Evolutionary conservation across 1,139 yeast genomes (phyloP).

Genomic region (Debaryomyces fabryi): DNA sequence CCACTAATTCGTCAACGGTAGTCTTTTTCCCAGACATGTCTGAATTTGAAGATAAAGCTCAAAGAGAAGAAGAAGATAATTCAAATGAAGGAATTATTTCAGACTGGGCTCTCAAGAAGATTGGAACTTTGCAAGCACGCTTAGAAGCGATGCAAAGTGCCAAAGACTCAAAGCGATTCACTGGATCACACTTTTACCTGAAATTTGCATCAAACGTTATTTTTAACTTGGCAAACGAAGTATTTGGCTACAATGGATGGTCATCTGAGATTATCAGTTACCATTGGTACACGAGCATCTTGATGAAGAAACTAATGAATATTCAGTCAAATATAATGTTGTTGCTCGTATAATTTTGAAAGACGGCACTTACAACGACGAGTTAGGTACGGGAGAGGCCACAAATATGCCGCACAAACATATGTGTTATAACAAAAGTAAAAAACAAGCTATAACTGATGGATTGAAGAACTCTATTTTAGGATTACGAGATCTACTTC

Average conservation of each 20-base stretch:
- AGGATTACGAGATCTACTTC: slow-evolving; percentile 27
- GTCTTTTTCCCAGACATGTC: slow-evolving; percentile 29
- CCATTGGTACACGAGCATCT: slow-evolving; percentile 25
- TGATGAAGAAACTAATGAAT: slow-evolving; percentile 19
- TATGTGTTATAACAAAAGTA: slow-evolving; percentile 45
- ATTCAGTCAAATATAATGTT: slow-evolving; percentile 27
- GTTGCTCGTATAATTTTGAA: slow-evolving; percentile 42
- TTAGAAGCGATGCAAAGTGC: slow-evolving; percentile 30
- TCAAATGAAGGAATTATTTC: slow-evolving; percentile 6
- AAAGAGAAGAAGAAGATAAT: slow-evolving; percentile 1
- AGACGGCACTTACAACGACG: slow-evolving; percentile 50
- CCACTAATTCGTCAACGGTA: slow-evolving; percentile 19
- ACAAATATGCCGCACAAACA: slow-evolving; percentile 35
- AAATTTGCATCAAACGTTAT: slow-evolving; percentile 30
- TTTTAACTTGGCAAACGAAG: slow-evolving; percentile 59
- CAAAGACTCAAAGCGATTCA: slow-evolving; percentile 16
- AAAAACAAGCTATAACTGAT: slow-evolving; percentile 56
- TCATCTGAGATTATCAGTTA: slow-evolving; percentile 46
- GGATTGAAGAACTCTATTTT: slow-evolving; percentile 47
- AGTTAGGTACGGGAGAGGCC: slow-evolving; percentile 45
- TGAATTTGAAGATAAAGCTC: slow-evolving; percentile 18
- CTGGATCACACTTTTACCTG: slow-evolving; percentile 12
- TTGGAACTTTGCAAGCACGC: slow-evolving; percentile 40
- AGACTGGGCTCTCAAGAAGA: slow-evolving; percentile 35
- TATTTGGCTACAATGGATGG: slow-evolving; percentile 75